Conservation (phyloP, 495 filamentous ascomycete genomes). For the Penicillium parvum region DNA sequence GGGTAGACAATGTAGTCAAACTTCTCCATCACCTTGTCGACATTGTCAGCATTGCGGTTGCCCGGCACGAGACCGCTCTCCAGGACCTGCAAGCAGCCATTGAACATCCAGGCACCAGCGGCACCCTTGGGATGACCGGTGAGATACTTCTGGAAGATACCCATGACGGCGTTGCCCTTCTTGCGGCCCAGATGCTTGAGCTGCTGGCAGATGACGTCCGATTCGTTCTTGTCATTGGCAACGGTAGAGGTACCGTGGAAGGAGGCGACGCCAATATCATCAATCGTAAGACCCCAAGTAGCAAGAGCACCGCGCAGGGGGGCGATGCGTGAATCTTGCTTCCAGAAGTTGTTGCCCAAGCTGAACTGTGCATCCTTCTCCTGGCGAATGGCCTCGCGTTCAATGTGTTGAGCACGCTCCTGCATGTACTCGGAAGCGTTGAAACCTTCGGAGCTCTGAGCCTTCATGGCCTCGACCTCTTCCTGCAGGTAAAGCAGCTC, state of each 20-base stretch:
- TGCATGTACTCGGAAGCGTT: conserved; percentile 79
- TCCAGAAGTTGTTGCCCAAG: conserved; percentile 98
- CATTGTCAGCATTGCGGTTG: conserved; percentile 97
- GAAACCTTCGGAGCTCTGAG: conserved; percentile 61
- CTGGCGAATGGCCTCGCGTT: conserved; percentile 83
- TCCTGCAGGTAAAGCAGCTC: conserved; percentile 90
- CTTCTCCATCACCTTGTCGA: conserved; percentile 92
- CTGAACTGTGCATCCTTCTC: conserved; percentile 87
- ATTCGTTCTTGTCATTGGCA: conserved; percentile 99
- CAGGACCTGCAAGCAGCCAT: conserved; percentile 91
- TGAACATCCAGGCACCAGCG: conserved; percentile 99
- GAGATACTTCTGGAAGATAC: conserved; percentile 99
- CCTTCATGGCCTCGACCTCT: conserved; percentile 86
- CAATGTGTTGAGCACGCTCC: conserved; percentile 79
- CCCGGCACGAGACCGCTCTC: conserved; percentile 91
- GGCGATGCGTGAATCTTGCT: conserved; percentile 86
- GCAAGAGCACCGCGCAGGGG: conserved; percentile 91
- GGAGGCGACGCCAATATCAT: conserved; percentile 89
- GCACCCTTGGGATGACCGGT: conserved; percentile 99
- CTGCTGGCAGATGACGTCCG: conserved; percentile 95
- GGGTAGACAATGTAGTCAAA: conserved; percentile 98
- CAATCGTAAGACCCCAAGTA: conserved; percentile 96
- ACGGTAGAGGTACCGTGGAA: conserved; percentile 99
- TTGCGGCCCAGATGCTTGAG: conserved; percentile 88
- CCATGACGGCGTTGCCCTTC: conserved; percentile 93